A percentile compares a stretch with the other conserved stretches of the same genome.
phyloP scores from a whole-genome alignment of 306 rosid species.

The Cercis canadensis region DNA sequence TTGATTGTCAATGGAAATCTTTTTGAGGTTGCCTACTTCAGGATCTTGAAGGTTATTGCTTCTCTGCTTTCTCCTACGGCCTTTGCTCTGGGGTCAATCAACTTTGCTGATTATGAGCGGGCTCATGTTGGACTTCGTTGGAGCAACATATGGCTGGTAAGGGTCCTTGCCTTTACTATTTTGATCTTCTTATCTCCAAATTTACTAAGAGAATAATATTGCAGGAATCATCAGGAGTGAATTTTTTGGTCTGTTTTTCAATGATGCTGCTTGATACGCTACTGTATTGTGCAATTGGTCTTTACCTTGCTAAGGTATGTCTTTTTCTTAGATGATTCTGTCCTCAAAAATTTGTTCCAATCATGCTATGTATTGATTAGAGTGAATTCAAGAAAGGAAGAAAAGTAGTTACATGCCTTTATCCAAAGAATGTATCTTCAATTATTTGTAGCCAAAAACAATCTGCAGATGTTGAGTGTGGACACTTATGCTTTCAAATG shows the following conservation, averaged over 20 bases:
- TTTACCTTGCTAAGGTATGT: conserved; percentile 90
- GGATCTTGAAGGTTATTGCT: conserved; percentile 79
- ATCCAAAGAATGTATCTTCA: neutral
- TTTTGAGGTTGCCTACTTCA: conserved; percentile 50
- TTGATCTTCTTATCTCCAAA: conserved; percentile 12
- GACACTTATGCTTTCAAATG: neutral
- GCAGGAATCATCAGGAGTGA: conserved; percentile 95
- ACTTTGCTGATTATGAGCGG: conserved; percentile 97
- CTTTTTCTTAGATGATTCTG: conserved; percentile 22
- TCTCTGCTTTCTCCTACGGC: conserved; percentile 96
- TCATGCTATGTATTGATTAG: too few species aligned
- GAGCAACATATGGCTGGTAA: conserved; percentile 94
- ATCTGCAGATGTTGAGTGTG: neutral
- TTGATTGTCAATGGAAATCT: conserved; percentile 27
- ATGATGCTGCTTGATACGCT: conserved; percentile 88
- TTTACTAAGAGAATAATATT: conserved; percentile 39
- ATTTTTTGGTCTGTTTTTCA: conserved; percentile 79
- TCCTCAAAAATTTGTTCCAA: neutral
- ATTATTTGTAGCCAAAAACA: conserved; percentile 1
- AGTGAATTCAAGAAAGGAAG: neutral
- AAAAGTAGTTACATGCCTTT: neutral
- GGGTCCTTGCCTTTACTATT: conserved; percentile 24
- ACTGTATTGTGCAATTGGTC: conserved; percentile 85
- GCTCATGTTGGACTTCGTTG: conserved; percentile 99
- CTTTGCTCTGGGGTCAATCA: conserved; percentile 90